Base-by-base conservation (phyloP, 2,329 filamentous ascomycete species). In the Aspergillus sp. region DNA sequence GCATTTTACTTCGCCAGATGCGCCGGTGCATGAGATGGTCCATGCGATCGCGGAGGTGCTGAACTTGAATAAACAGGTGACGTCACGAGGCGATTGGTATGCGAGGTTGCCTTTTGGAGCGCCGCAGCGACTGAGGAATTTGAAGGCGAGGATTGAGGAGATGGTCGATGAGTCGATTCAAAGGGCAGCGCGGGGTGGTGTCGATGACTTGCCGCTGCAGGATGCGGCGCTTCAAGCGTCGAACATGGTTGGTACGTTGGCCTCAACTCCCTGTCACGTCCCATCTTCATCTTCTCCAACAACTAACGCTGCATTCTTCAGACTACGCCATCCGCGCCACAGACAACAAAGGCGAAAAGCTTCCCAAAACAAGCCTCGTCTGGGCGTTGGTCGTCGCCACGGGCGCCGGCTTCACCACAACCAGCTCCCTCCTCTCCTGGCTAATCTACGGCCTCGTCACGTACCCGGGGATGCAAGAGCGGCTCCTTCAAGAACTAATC, bases 341-440 rank as follows among this genome's bases (percentile, higher is more conserved):
- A 6, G 85, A 87, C 62, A 80, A 71, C 65, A 82, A 84, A 49
- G 85, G 85, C 41, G 78, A 85, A 56, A 83, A 85, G 62, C 72
- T 88, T 0, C 83, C 85, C 0, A 72, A 76, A 41, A 72, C 77
- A 3, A 74, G 72, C 56, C 66, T 80, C n/a, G 71, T 82, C 31
- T 68, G 68, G 65, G 72, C 75, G 1, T 74, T 87, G 0, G 74
- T 86, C 2, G 83, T 87, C 3, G 80, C 81, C 7, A 84, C 81
- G 0, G 85, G 78, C 4, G 86, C 86, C 2, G 86, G 86, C 22
- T 88, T 88, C 75, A 86, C 83, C 1, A 88, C 86, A 0, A 88
- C 84, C 0, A 83, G 81, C 3, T 84, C 84, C 0, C 79, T 88
- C 3, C 76, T 88, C 2, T 85, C 84, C 0, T 88, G 85, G 86